Evolutionary conservation across 2,329 filamentous ascomycete genomes (phyloP).

Genomic region (Trichoderma pleuroti): DNA sequence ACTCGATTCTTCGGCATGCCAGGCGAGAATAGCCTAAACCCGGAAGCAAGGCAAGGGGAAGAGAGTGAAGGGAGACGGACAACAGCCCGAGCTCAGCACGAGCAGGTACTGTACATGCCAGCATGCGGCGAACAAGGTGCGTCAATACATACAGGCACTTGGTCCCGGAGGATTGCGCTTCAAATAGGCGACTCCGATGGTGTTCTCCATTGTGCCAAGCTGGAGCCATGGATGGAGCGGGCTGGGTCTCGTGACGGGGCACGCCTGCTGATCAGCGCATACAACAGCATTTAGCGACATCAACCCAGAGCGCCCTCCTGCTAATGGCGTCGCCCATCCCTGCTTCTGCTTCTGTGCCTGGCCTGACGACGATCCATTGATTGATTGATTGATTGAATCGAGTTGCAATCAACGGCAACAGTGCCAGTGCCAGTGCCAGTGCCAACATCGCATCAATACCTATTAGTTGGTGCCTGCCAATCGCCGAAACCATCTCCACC

Average conservation of each 20-base stretch:
- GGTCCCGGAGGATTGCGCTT: neutral
- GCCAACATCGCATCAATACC: neutral
- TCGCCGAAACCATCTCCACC: neutral
- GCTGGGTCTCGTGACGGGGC: constrained; percentile 15
- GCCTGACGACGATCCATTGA: neutral
- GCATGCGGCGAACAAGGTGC: neutral
- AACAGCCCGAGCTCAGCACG: neutral
- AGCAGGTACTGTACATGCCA: too few relatives aligned
- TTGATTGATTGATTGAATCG: neutral
- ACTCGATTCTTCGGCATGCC: neutral
- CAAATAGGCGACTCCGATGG: constrained; percentile 1
- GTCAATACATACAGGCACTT: neutral
- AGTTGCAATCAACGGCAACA: neutral
- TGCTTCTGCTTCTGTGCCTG: constrained; percentile 8
- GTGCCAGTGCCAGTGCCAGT: neutral
- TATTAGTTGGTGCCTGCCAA: neutral
- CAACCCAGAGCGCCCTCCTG: neutral
- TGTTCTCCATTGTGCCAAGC: neutral
- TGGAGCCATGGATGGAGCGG: neutral
- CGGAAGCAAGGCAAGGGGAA: neutral
- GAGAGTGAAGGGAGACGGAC: neutral
- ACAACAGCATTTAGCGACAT: constrained; percentile 7
- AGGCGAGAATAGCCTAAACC: neutral
- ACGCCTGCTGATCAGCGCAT: constrained; percentile 16
- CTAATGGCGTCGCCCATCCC: constrained; percentile 1